Conservation (phyloP, 1,284 basidiomycete genomes). For the Singerocomus inundabilis region DNA sequence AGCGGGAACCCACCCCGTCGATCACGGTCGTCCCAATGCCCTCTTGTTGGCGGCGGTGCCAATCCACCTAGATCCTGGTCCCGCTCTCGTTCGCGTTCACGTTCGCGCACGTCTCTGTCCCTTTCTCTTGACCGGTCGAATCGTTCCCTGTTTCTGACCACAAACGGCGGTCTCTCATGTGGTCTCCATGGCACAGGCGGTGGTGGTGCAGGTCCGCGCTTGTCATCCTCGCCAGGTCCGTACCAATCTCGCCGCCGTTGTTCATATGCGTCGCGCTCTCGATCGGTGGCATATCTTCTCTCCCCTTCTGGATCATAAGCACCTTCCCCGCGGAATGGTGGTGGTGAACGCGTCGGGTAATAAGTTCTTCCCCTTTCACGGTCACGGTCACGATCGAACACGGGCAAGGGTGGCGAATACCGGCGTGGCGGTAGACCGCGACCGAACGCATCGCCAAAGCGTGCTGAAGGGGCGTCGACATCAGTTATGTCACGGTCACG, state of each 20-base stretch:
- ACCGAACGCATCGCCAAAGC: conserved; percentile 29
- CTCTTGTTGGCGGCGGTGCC: conserved; percentile 14
- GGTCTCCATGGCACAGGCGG: conserved; percentile 26
- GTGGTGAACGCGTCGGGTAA: conserved; percentile 27
- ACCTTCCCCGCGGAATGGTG: conserved; percentile 21
- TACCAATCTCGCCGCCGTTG: conserved; percentile 37
- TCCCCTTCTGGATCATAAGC: conserved; percentile 26
- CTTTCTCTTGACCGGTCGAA: conserved; percentile 35
- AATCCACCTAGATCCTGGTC: conserved; percentile 13
- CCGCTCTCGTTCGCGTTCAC: conserved; percentile 27
- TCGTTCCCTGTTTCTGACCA: conserved; percentile 36
- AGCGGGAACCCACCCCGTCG: conserved; percentile 30
- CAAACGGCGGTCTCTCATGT: conserved; percentile 23
- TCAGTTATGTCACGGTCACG: conserved; percentile 38
- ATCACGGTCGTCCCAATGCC: conserved; percentile 39
- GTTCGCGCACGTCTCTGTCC: conserved; percentile 37
- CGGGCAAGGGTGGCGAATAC: conserved; percentile 25
- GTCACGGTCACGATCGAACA: conserved; percentile 24
- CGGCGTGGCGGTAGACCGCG: conserved; percentile 27
- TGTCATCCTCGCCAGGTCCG: conserved; percentile 36
- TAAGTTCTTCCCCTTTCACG: conserved; percentile 23
- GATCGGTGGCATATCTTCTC: conserved; percentile 25
- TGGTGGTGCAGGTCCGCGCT: conserved; percentile 19
- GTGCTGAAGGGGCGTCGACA: conserved; percentile 28
- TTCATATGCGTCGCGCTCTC: conserved; percentile 33